Conservation (phyloP, 176 grass and related monocot species). For the Hordeum marinum region DNA sequence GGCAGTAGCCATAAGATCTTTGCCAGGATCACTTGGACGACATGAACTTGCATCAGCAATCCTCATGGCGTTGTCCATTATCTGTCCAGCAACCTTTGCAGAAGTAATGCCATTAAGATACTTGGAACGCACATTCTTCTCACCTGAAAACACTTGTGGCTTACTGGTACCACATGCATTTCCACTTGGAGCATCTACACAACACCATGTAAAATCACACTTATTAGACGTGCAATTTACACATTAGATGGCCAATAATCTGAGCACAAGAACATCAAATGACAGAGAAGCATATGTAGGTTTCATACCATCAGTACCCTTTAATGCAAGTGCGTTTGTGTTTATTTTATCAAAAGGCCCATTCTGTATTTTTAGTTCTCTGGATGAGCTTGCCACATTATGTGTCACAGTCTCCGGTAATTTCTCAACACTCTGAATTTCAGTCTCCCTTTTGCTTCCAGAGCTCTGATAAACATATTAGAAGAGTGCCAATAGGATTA, state of each 20-base stretch:
- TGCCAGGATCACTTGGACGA: slow-evolving; percentile 30
- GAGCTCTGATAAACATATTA: slow-evolving; percentile 57
- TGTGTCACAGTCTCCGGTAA: slow-evolving; percentile 35
- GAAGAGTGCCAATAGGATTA: neutral
- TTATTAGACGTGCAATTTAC: slow-evolving; percentile 4
- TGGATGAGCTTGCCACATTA: slow-evolving; percentile 43
- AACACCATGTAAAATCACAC: slow-evolving; percentile 11
- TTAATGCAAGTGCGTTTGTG: slow-evolving; percentile 29
- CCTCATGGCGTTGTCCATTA: slow-evolving; percentile 42
- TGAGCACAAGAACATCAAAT: neutral
- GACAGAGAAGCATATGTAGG: slow-evolving; percentile 18
- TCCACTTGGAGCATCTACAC: slow-evolving; percentile 46
- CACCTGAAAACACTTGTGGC: slow-evolving; percentile 5
- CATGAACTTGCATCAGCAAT: slow-evolving; percentile 36
- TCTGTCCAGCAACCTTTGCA: slow-evolving; percentile 29
- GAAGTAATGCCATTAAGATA: slow-evolving; percentile 32
- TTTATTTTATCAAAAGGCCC: slow-evolving; percentile 20
- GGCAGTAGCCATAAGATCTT: slow-evolving; percentile 33
- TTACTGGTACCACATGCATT: slow-evolving; percentile 22
- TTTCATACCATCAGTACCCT: slow-evolving; percentile 27
- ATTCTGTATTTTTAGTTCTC: slow-evolving; percentile 38
- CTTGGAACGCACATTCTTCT: slow-evolving; percentile 32
- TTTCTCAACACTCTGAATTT: slow-evolving; percentile 64
- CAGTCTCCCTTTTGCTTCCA: slow-evolving; percentile 58
- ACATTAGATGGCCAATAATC: slow-evolving; percentile 1